phyloP scores from a whole-genome alignment of 2,329 filamentous ascomycete genomes.

The Corinectria fuckeliana region DNA sequence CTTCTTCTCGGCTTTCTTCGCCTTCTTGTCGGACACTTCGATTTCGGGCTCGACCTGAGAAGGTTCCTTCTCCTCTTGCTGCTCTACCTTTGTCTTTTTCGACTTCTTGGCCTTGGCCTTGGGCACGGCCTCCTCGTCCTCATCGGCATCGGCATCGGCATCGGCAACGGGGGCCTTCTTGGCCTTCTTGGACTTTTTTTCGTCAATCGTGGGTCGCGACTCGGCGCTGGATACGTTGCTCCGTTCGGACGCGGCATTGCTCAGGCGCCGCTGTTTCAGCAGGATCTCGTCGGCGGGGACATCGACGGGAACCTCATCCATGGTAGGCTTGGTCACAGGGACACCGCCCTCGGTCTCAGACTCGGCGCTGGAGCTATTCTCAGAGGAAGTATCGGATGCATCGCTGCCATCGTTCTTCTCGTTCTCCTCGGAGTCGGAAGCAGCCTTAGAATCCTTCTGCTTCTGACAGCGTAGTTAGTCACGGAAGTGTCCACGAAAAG shows the following conservation, averaged over 20 bases:
- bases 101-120: conserved; percentile 32
- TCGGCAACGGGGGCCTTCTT: conserved; percentile 4
- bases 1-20: conserved; percentile 45
- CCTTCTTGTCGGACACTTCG: conserved; percentile 22
- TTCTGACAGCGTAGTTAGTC: background rate
- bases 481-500: background rate
- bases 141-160: too few relatives aligned
- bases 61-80: conserved; percentile 27
- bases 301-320: conserved; percentile 28
- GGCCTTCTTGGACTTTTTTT: conserved; percentile 30
- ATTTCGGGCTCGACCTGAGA: conserved; percentile 15
- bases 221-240: conserved; percentile 28
- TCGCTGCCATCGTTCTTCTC: conserved; percentile 29
- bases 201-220: conserved; percentile 24
- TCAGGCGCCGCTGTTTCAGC: conserved; percentile 42
- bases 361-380: conserved; percentile 26
- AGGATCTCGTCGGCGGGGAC: conserved; percentile 41
- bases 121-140: conserved; percentile 22
- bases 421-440: background rate
- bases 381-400: conserved; percentile 26
- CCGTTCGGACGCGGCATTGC: conserved; percentile 38
- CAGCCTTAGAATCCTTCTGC: background rate
- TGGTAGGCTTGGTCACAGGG: conserved; percentile 26
- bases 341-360: conserved; percentile 35
- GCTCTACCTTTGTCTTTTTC: conserved; percentile 14